Conservation (phyloP, 257 asterid genomes). For the Solanum peruvianum region DNA sequence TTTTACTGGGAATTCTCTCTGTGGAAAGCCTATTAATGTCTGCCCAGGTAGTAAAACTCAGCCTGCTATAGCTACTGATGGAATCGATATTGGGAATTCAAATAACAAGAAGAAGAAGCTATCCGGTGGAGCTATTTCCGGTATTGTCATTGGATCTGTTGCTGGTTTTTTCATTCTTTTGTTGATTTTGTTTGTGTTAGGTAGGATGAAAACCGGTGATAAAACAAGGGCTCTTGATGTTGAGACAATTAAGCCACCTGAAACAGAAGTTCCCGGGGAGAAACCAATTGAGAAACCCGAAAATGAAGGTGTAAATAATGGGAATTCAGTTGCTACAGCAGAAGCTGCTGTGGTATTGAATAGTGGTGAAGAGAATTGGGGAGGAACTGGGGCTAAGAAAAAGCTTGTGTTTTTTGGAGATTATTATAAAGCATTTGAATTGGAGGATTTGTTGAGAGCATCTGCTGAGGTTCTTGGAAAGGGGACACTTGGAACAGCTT, state of each 20-base stretch:
- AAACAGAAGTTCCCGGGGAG: slow-evolving; percentile 19
- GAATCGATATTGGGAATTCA: neutral
- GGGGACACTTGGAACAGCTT: slow-evolving; percentile 48
- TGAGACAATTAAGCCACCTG: slow-evolving; percentile 39
- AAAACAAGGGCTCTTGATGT: slow-evolving; percentile 38
- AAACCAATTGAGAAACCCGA: neutral
- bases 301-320: slow-evolving; percentile 27
- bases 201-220: slow-evolving; percentile 38
- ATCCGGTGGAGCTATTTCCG: slow-evolving; percentile 73
- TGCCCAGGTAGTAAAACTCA: slow-evolving; percentile 33
- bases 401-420: slow-evolving; percentile 21
- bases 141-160: slow-evolving; percentile 60
- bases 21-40: slow-evolving; percentile 58
- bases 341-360: slow-evolving; percentile 27
- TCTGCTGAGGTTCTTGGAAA: slow-evolving; percentile 39
- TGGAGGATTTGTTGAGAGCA: slow-evolving; percentile 32
- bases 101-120: slow-evolving; percentile 8
- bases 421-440: slow-evolving; percentile 17
- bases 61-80: slow-evolving; percentile 14
- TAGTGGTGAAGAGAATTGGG: slow-evolving; percentile 8
- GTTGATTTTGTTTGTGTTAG: slow-evolving; percentile 31
- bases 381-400: slow-evolving; percentile 14
- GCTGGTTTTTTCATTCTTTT: slow-evolving; percentile 37
- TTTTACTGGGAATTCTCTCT: slow-evolving; percentile 52
- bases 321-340: slow-evolving; percentile 21